Evolutionary conservation across 2,329 filamentous ascomycete genomes (phyloP).

Genomic region (Trichoderma arundinaceum): DNA sequence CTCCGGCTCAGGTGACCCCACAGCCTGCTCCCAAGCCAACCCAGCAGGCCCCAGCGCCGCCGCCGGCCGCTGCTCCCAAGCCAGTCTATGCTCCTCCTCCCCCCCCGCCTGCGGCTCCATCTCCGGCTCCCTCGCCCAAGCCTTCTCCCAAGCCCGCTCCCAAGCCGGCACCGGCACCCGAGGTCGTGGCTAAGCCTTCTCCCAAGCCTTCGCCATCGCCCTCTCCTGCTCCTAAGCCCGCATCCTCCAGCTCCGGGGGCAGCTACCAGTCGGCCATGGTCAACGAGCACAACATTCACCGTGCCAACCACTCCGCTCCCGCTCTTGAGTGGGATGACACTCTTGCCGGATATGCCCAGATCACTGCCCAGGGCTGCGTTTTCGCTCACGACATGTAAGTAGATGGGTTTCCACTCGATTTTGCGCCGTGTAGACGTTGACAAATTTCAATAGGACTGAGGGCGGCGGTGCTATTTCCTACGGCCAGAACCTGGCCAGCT

Average conservation of each 20-base stretch:
- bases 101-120: background rate
- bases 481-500: constrained; percentile 90
- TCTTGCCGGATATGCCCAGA: constrained; percentile 67
- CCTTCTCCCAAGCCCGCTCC: background rate
- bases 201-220: constrained; percentile 18
- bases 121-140: background rate
- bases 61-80: constrained; percentile 9
- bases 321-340: constrained; percentile 68
- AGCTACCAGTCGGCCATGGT: constrained; percentile 54
- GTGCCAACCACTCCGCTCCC: constrained; percentile 76
- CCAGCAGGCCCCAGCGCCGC: background rate
- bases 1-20: background rate
- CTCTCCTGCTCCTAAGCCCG: constrained; percentile 30
- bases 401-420: background rate
- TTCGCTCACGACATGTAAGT: constrained; percentile 80
- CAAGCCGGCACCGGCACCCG: background rate
- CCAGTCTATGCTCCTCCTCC: background rate
- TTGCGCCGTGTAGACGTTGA: constrained; percentile 33
- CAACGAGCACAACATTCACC: constrained; percentile 84
- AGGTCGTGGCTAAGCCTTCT: background rate
- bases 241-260: constrained; percentile 20
- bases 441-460: constrained; percentile 53
- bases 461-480: constrained; percentile 62
- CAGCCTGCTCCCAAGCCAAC: background rate
- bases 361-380: constrained; percentile 68